phyloP scores from a whole-genome alignment of 805 yeast species.

The Metschnikowia aberdeeniae region DNA sequence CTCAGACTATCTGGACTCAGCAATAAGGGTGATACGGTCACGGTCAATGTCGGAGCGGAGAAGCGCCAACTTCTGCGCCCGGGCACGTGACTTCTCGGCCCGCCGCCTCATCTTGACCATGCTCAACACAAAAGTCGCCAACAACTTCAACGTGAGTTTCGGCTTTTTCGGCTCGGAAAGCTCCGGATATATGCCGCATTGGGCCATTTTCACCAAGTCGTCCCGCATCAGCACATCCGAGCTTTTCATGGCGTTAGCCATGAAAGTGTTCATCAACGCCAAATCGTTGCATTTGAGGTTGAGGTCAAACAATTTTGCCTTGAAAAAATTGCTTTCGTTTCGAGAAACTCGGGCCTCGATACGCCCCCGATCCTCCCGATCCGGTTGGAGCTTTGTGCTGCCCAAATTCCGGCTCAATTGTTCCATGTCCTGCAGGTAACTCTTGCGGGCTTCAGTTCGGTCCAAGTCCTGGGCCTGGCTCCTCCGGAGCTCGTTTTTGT shows the following conservation, averaged over 20 bases:
- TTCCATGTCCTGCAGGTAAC: conserved; percentile 22
- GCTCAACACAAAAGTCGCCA: conserved; percentile 39
- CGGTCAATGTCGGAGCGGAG: conserved; percentile 30
- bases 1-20: conserved; percentile 3
- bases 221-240: conserved; percentile 23
- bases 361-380: neutral
- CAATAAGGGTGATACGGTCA: conserved; percentile 18
- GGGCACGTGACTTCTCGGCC: conserved; percentile 23
- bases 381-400: conserved; percentile 20
- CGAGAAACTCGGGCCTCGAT: conserved; percentile 21
- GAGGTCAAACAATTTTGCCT: conserved; percentile 45
- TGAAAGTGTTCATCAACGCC: conserved; percentile 31
- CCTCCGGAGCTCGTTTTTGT: conserved; percentile 7
- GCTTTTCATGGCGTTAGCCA: conserved; percentile 26
- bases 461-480: conserved; percentile 17
- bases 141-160: conserved; percentile 25
- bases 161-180: conserved; percentile 16
- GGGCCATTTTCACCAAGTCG: conserved; percentile 27
- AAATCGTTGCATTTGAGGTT: conserved; percentile 33
- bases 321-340: conserved; percentile 43
- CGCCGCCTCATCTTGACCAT: conserved; percentile 31
- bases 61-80: conserved; percentile 24
- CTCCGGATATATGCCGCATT: conserved; percentile 34
- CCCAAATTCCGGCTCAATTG: conserved; percentile 21
- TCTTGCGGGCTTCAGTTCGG: too few relatives aligned